phyloP scores from a whole-genome alignment of 2,329 filamentous ascomycete genomes.

The Aspergillus sclerotialis region DNA sequence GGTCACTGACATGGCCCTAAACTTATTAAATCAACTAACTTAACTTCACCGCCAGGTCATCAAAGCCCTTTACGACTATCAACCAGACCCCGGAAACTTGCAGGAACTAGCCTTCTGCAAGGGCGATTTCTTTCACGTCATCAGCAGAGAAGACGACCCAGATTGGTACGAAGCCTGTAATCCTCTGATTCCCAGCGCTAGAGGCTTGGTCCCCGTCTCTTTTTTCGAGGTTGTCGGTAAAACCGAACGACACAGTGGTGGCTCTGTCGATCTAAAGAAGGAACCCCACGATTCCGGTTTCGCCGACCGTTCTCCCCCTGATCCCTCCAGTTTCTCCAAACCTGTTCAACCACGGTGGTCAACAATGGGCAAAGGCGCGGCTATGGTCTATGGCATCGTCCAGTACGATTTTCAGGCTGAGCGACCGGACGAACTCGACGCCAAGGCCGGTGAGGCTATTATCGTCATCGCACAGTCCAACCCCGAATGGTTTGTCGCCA shows the following conservation, averaged over 20 bases:
- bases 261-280: conserved; percentile 49
- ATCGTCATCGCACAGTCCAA: conserved; percentile 98
- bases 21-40: too few species aligned
- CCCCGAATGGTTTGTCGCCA: conserved; percentile 98
- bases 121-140: conserved; percentile 97
- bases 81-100: conserved; percentile 57
- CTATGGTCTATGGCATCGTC: conserved; percentile 94
- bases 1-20: too few species aligned
- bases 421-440: conserved; percentile 89
- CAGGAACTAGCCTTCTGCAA: conserved; percentile 86
- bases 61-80: conserved; percentile 90
- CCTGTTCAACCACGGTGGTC: conserved; percentile 32
- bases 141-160: conserved; percentile 84
- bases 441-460: conserved; percentile 90
- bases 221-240: conserved; percentile 92
- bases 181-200: conserved; percentile 71
- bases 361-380: conserved; percentile 54
- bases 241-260: conserved; percentile 80
- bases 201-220: conserved; percentile 85
- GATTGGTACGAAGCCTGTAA: conserved; percentile 99
- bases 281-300: conserved; percentile 90
- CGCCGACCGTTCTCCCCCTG: conserved; percentile 50
- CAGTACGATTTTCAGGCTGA: conserved; percentile 96
- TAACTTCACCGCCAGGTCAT: conserved; percentile 81
- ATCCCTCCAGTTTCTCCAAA: conserved; percentile 5